These are phyloP conservation scores for Lagenidium sp. DNA, from an alignment of 352 stramenopile species.

Conservation along the genomic window DNA sequence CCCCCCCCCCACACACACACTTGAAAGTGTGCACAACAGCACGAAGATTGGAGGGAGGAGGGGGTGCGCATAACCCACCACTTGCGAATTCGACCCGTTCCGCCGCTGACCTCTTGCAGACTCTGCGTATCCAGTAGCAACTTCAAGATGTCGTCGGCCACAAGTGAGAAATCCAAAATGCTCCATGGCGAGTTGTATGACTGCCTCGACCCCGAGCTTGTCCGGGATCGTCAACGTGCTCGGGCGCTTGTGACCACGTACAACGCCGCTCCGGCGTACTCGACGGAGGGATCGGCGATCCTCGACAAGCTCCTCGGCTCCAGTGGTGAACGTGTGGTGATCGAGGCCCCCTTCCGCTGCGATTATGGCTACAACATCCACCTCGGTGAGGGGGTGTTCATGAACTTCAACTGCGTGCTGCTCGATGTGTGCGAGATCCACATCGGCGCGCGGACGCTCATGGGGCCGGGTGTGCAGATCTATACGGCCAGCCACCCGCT, in stretches of 20 bases:
- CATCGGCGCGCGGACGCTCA: slow-evolving; percentile 66
- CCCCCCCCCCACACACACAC: neutral
- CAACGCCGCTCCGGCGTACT: slow-evolving; percentile 26
- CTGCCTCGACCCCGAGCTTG: slow-evolving; percentile 21
- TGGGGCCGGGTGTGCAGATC: slow-evolving; percentile 70
- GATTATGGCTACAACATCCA: slow-evolving; percentile 86
- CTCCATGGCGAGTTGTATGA: slow-evolving; percentile 50
- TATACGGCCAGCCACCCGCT: slow-evolving; percentile 78
- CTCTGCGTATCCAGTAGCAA: too few relatives aligned
- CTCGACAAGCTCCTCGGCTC: slow-evolving; percentile 33
- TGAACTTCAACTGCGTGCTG: slow-evolving; percentile 86
- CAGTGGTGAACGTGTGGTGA: slow-evolving; percentile 26
- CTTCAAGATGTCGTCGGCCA: slow-evolving; percentile 7
- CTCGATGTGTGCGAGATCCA: slow-evolving; percentile 73
- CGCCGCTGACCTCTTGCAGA: too few relatives aligned
- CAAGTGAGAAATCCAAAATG: slow-evolving; percentile 52
- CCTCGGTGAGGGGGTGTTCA: slow-evolving; percentile 67
- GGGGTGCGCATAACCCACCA: too few relatives aligned
- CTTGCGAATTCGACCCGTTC: too few relatives aligned
- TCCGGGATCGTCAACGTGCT: slow-evolving; percentile 23
- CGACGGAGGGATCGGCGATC: slow-evolving; percentile 13
- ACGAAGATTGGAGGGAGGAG: too few relatives aligned
- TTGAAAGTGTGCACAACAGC: neutral
- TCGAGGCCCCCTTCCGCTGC: slow-evolving; percentile 82
- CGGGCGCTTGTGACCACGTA: slow-evolving; percentile 26